Percentiles rank a stretch among this genome's conserved stretches.
Evolutionary conservation across 257 asterid genomes (phyloP).

Genomic region (Solanum raphanifolium): DNA sequence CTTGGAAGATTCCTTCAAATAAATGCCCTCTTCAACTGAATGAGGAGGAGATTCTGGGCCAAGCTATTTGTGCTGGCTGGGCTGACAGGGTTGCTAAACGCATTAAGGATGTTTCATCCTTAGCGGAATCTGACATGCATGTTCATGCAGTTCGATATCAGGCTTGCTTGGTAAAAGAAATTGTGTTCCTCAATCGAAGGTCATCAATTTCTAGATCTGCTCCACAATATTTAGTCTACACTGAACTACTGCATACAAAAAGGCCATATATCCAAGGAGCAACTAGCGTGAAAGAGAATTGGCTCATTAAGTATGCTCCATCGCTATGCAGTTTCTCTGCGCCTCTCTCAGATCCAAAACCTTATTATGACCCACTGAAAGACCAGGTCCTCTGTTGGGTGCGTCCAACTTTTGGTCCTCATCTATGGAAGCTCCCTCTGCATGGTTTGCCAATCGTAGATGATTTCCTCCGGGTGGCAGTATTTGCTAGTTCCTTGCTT

Average conservation of each 20-base stretch:
- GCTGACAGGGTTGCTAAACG: conserved; percentile 83
- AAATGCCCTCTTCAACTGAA: conserved; percentile 51
- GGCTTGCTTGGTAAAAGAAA: conserved; percentile 63
- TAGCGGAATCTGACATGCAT: conserved; percentile 44
- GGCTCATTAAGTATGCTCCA: conserved; percentile 65
- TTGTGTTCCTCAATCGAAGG: conserved; percentile 63
- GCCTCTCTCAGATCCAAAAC: conserved; percentile 66
- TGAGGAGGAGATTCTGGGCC: conserved; percentile 78
- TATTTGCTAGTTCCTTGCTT: conserved; percentile 55
- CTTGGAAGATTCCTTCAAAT: conserved; percentile 48
- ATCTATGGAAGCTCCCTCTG: conserved; percentile 66
- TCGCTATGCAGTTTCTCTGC: conserved; percentile 66
- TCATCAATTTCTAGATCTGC: conserved; percentile 60
- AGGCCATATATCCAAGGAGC: conserved; percentile 90
- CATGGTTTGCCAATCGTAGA: conserved; percentile 50
- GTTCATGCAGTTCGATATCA: conserved; percentile 52
- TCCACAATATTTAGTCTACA: conserved; percentile 76
- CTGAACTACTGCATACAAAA: conserved; percentile 50
- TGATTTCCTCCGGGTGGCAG: conserved; percentile 31
- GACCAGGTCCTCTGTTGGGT: conserved; percentile 70
- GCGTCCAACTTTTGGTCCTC: conserved; percentile 65
- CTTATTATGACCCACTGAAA: conserved; percentile 39
- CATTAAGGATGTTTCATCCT: conserved; percentile 24
- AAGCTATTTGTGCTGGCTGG: conserved; percentile 91
- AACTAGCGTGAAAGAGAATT: conserved; percentile 48